phyloP scores from a whole-genome alignment of 768 basidiomycete species.

The Lactarius akahatsu region DNA sequence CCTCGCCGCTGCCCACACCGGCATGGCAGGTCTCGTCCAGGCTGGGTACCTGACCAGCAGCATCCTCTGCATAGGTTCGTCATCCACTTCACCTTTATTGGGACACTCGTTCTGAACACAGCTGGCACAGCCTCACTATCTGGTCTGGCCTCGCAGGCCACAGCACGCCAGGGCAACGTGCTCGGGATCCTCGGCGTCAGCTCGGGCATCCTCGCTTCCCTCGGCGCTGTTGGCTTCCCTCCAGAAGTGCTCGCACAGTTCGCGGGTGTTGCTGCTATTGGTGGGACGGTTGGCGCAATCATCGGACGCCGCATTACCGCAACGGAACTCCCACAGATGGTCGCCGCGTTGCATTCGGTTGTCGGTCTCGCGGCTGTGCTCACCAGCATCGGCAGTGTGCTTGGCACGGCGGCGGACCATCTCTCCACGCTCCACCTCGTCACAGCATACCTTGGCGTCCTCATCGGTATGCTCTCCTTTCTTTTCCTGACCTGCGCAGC shows the following conservation, averaged over 20 bases:
- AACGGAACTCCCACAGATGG: slow-evolving; percentile 85
- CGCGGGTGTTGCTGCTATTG: slow-evolving; percentile 71
- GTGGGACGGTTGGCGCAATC: slow-evolving; percentile 64
- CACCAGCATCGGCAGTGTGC: slow-evolving; percentile 80
- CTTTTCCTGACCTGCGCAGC: not conserved
- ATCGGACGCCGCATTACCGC: slow-evolving; percentile 83
- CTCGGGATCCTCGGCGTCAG: slow-evolving; percentile 86
- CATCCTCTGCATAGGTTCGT: slow-evolving; percentile 76
- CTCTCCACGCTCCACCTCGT: slow-evolving; percentile 72
- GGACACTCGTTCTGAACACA: not conserved
- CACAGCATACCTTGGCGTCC: slow-evolving; percentile 82
- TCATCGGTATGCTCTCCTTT: slow-evolving; percentile 56
- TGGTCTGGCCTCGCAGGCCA: slow-evolving; percentile 73
- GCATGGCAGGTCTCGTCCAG: slow-evolving; percentile 83
- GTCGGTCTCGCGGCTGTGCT: slow-evolving; percentile 88
- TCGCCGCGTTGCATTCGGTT: slow-evolving; percentile 79
- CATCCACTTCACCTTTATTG: not conserved
- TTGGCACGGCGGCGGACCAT: slow-evolving; percentile 62
- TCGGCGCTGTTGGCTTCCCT: slow-evolving; percentile 81
- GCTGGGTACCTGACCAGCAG: slow-evolving; percentile 86
- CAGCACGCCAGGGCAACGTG: slow-evolving; percentile 84
- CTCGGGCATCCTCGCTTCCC: slow-evolving; percentile 76
- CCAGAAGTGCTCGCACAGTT: slow-evolving; percentile 75
- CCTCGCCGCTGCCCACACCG: slow-evolving; percentile 77
- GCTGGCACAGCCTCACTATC: slow-evolving; percentile 63